Evolutionary conservation across 495 filamentous ascomycete species (phyloP).

Genomic region (Ascobolus immersus): DNA sequence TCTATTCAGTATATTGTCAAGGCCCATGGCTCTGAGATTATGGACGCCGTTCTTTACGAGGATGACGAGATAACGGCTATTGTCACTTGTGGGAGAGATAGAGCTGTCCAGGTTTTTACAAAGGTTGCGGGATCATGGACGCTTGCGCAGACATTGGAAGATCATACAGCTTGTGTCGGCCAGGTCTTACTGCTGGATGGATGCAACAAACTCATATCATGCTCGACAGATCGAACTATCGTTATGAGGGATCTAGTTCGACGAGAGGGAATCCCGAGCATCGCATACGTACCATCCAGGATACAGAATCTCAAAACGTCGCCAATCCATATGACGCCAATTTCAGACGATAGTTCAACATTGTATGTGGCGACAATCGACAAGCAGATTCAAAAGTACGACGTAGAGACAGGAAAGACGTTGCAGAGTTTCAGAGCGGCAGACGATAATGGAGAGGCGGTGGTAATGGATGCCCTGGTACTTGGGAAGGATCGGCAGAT

Average conservation of each 20-base stretch:
- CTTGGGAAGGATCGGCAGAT: slow-evolving; percentile 22
- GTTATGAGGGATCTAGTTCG: slow-evolving; percentile 41
- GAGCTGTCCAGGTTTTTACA: slow-evolving; percentile 68
- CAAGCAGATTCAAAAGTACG: slow-evolving; percentile 50
- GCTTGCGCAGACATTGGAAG: slow-evolving; percentile 49
- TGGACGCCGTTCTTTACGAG: slow-evolving; percentile 45
- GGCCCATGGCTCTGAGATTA: slow-evolving; percentile 68
- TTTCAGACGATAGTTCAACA: slow-evolving; percentile 31
- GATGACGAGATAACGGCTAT: slow-evolving; percentile 31
- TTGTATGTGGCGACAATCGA: slow-evolving; percentile 61
- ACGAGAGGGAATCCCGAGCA: slow-evolving; percentile 21
- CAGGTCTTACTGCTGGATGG: slow-evolving; percentile 35
- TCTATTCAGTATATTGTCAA: slow-evolving; percentile 22
- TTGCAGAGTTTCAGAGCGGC: slow-evolving; percentile 51
- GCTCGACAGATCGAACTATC: slow-evolving; percentile 69
- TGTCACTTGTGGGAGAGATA: slow-evolving; percentile 62
- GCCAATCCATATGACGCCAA: slow-evolving; percentile 53
- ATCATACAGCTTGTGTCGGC: slow-evolving; percentile 46
- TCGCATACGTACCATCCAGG: slow-evolving; percentile 45
- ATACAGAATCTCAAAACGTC: slow-evolving; percentile 64
- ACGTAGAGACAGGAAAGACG: slow-evolving; percentile 43
- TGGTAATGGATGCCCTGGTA: slow-evolving; percentile 52
- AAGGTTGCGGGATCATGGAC: slow-evolving; percentile 27
- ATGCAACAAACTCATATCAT: slow-evolving; percentile 51
- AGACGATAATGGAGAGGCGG: slow-evolving; percentile 59